These are phyloP conservation scores for Xylaria hypoxylon DNA, from an alignment of 2,329 filamentous ascomycete genomes.

Conservation along the genomic window DNA sequence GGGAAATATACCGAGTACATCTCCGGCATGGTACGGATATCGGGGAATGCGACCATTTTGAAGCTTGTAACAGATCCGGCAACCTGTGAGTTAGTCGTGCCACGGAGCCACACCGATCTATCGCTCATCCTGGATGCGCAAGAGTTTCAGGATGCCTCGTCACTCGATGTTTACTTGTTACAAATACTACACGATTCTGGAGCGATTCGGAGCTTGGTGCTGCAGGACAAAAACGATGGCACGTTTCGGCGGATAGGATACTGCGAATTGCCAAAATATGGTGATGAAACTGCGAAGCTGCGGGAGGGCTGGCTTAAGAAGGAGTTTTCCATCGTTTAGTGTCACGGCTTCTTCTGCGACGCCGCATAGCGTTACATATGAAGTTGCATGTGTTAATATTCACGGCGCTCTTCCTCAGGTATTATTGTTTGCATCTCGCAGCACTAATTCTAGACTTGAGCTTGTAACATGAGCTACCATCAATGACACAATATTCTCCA, in stretches of 20 bases:
- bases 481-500: neutral
- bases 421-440: too few relatives aligned
- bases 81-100: constrained; percentile 6
- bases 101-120: neutral
- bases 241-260: constrained; percentile 15
- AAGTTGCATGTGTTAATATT: too few relatives aligned
- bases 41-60: neutral
- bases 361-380: too few relatives aligned
- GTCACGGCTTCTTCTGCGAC: too few relatives aligned
- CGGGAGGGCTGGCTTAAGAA: constrained; percentile 9
- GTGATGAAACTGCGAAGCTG: neutral
- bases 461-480: too few relatives aligned
- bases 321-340: constrained; percentile 13
- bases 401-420: too few relatives aligned
- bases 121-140: constrained; percentile 5
- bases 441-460: too few relatives aligned
- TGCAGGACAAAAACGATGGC: constrained; percentile 5
- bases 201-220: constrained; percentile 8
- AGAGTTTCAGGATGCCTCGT: constrained; percentile 5
- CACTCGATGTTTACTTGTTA: constrained; percentile 7
- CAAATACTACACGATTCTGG: constrained; percentile 9
- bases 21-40: constrained; percentile 7
- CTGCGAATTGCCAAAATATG: constrained; percentile 4
- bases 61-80: constrained; percentile 3
- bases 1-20: constrained; percentile 3